Evolutionary conservation across 257 asterid species (phyloP), one percentile per base, ranked within the genome.

Genomic region (Eucommia ulmoides): DNA sequence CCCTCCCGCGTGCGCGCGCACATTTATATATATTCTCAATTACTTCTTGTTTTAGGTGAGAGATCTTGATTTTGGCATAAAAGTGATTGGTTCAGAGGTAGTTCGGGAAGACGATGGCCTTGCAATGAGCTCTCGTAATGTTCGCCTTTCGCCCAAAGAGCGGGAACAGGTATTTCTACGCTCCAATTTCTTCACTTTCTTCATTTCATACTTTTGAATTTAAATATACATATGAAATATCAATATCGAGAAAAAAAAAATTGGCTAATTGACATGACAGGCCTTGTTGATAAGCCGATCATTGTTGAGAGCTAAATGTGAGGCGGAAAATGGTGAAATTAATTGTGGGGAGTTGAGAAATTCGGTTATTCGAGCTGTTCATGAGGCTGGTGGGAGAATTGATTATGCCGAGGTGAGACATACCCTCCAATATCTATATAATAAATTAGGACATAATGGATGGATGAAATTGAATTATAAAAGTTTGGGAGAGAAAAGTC

Each of bases 121-220:
- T 45, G 96, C 98, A n/a, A 80, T 67, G 88, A 89, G 98, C 64
- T 89, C 96, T 21, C 81, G 96, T n/a, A 85, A 89, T 45, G 94
- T 80, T 72, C 79, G 35, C 49, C 86, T 89, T 22, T 78, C 94
- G 26, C 73, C 80, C 3, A 69, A 65, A 24, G 84, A 85, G 41
- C 78, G 96, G 65, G 60, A 69, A 61, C 77, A 79, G 96, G 96
- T 85, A 33, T 56, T 22, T 66, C 47, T 18, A 52, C 49, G 25
- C 18, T 24, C 16, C 45, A 26, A 4, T 26, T 26, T 12, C 38
- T 26, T 26, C 44, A 2, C 44, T 3, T 35, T 29, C 38, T 15
- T 19, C 49, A 52, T 44, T 33, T 47, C 45, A 44, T 14, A 1
- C 17, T 23, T 22, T 35, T 18, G 17, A 21, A 20, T 29, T 33